These are phyloP conservation scores for Aspergillus uvarum DNA, from an alignment of 2,329 filamentous ascomycete genomes.

Conservation along the genomic window DNA sequence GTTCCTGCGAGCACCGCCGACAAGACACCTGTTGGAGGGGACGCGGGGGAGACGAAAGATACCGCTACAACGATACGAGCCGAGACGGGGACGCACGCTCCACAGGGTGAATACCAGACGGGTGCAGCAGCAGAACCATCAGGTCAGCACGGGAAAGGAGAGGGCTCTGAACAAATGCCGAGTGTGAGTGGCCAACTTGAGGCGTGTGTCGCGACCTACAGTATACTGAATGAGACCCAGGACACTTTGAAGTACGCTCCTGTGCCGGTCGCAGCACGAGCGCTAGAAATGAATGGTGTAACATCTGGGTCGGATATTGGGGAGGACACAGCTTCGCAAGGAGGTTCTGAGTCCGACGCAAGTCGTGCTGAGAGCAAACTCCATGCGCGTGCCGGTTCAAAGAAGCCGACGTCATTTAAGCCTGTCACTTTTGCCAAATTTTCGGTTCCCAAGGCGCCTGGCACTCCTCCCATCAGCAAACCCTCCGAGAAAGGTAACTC, in stretches of 20 bases:
- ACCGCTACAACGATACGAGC: slow-evolving; percentile 37
- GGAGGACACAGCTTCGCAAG: slow-evolving; percentile 43
- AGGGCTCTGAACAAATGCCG: slow-evolving; percentile 24
- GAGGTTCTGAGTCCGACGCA: slow-evolving; percentile 63
- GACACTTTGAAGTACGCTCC: slow-evolving; percentile 32
- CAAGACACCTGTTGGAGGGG: slow-evolving; percentile 53
- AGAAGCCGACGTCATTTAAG: slow-evolving; percentile 64
- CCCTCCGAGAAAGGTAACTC: slow-evolving; percentile 56
- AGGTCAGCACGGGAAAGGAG: slow-evolving; percentile 26
- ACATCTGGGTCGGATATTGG: slow-evolving; percentile 37
- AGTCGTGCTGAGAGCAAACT: slow-evolving; percentile 54
- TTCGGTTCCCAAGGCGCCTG: slow-evolving; percentile 62
- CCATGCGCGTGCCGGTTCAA: slow-evolving; percentile 51
- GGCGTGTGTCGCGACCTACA: slow-evolving; percentile 10
- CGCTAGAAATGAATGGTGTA: slow-evolving; percentile 42
- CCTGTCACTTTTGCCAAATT: slow-evolving; percentile 67
- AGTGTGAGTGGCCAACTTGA: slow-evolving; percentile 31
- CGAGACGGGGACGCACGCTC: slow-evolving; percentile 26
- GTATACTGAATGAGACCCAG: slow-evolving; percentile 25
- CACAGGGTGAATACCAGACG: slow-evolving; percentile 26
- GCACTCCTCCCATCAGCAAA: slow-evolving; percentile 53
- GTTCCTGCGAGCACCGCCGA: slow-evolving; percentile 62
- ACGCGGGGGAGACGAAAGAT: slow-evolving; percentile 45
- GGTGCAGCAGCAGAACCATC: slow-evolving; percentile 17
- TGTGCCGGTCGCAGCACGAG: slow-evolving; percentile 36